These are phyloP conservation scores for Leccinum pachyderme DNA, from an alignment of 1,284 basidiomycete genomes.

Conservation along the genomic window DNA sequence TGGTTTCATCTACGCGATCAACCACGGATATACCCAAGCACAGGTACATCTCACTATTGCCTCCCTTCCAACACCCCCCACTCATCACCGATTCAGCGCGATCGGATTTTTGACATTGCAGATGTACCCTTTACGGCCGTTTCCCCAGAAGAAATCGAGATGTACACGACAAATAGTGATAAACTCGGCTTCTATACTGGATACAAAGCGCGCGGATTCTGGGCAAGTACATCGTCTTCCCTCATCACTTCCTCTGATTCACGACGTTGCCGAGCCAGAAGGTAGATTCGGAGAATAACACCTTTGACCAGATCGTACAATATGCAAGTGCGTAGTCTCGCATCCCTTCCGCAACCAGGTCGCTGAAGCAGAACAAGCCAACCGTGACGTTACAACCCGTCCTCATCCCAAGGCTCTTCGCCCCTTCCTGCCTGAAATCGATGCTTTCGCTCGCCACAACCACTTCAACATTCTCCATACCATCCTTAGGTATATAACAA, in stretches of 20 bases:
- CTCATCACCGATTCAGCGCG: constrained; percentile 34
- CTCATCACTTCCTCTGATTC: neutral
- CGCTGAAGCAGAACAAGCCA: constrained; percentile 33
- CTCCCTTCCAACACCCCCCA: neutral
- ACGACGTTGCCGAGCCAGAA: neutral
- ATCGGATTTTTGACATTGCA: constrained; percentile 61
- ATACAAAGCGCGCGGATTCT: constrained; percentile 40
- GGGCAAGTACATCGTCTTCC: constrained; percentile 12
- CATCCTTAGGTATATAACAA: constrained; percentile 15
- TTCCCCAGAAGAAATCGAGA: constrained; percentile 51
- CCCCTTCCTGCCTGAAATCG: constrained; percentile 57
- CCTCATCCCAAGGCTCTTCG: constrained; percentile 48
- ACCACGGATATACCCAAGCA: constrained; percentile 52
- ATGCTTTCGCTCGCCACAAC: constrained; percentile 42
- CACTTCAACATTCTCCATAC: constrained; percentile 6
- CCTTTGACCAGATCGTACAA: constrained; percentile 56
- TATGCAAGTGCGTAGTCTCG: constrained; percentile 45
- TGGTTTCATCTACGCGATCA: constrained; percentile 62
- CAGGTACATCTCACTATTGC: constrained; percentile 37
- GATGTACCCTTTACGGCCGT: constrained; percentile 58
- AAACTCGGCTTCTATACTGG: constrained; percentile 52
- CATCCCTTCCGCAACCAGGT: neutral
- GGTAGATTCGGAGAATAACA: constrained; percentile 44
- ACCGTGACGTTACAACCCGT: constrained; percentile 41
- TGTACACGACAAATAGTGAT: constrained; percentile 46